Percentiles rank a stretch among this genome's conserved stretches.
Evolutionary conservation across 345 rosid species (phyloP).

Genomic region (Carallia brachiata): DNA sequence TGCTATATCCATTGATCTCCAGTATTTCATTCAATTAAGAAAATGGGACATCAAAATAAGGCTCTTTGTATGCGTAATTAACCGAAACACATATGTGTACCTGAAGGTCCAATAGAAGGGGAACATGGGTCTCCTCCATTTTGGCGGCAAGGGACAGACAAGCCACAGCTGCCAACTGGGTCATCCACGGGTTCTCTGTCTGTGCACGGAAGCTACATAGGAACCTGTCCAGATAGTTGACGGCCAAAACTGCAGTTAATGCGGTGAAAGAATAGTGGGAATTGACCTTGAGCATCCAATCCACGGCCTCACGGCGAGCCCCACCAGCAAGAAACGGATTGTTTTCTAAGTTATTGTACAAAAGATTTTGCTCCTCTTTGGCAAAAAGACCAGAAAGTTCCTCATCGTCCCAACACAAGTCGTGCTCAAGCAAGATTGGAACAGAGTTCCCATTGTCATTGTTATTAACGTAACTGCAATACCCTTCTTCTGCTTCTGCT

Average conservation of each 20-base stretch:
- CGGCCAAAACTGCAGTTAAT: slow-evolving; percentile 69
- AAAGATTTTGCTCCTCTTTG: slow-evolving; percentile 43
- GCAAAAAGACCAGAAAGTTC: slow-evolving; percentile 48
- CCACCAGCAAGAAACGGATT: slow-evolving; percentile 28
- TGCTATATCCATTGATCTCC: no score
- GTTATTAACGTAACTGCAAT: not conserved
- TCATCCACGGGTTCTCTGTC: slow-evolving; percentile 83
- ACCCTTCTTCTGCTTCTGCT: slow-evolving; percentile 31
- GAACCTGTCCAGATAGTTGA: slow-evolving; percentile 84
- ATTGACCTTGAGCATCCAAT: slow-evolving; percentile 75
- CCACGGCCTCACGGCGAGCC: slow-evolving; percentile 64
- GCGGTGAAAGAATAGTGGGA: slow-evolving; percentile 67
- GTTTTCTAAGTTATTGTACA: slow-evolving; percentile 22
- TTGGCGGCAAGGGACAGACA: slow-evolving; percentile 94
- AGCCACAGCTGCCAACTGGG: slow-evolving; percentile 82
- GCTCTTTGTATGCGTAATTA: no score
- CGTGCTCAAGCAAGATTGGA: slow-evolving; percentile 44
- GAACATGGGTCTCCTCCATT: slow-evolving; percentile 85
- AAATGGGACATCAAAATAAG: no score
- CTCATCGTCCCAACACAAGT: slow-evolving; percentile 71
- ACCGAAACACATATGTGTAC: slow-evolving; percentile 27
- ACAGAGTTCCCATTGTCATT: slow-evolving; percentile 2
- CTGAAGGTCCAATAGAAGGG: slow-evolving; percentile 84
- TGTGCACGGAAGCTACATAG: slow-evolving; percentile 45
- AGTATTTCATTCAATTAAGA: no score